These are phyloP conservation scores for Picea sitchensis DNA, from an alignment of 75 land plant genomes.

Conservation along the genomic window DNA sequence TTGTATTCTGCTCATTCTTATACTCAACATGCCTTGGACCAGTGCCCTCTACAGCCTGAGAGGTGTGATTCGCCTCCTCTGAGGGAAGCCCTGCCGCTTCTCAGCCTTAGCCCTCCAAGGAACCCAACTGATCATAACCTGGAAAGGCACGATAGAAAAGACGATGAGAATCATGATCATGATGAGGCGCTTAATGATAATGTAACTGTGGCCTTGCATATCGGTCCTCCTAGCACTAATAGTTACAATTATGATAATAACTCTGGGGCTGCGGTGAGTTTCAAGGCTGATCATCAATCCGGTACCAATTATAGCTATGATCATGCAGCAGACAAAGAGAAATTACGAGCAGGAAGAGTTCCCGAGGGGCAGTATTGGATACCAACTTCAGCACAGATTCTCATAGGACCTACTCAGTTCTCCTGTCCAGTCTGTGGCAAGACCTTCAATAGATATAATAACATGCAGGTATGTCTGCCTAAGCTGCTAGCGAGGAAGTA, in stretches of 20 bases:
- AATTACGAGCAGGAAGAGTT: slow-evolving; percentile 7
- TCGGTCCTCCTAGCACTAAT: slow-evolving; percentile 34
- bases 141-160: neutral
- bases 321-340: slow-evolving; percentile 2
- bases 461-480: slow-evolving; percentile 65
- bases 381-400: slow-evolving; percentile 87
- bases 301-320: slow-evolving; percentile 7
- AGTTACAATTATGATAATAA: neutral
- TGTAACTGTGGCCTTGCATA: slow-evolving; percentile 41
- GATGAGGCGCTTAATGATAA: slow-evolving; percentile 20
- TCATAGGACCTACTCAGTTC: slow-evolving; percentile 85
- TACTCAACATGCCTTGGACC: neutral
- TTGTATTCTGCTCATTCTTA: neutral
- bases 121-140: neutral
- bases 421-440: slow-evolving; percentile 84
- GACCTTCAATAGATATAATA: slow-evolving; percentile 85
- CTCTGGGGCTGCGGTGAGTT: slow-evolving; percentile 3
- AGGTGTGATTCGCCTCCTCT: slow-evolving; percentile 38
- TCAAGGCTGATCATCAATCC: slow-evolving; percentile 19
- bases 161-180: slow-evolving; percentile 13
- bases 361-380: slow-evolving; percentile 62
- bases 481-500: neutral
- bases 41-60: neutral
- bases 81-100: slow-evolving; percentile 59
- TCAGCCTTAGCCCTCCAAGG: slow-evolving; percentile 44